Evolutionary conservation across 345 rosid genomes (phyloP), one percentile per base, ranked within the genome.

Genomic region (Brassica napus): DNA sequence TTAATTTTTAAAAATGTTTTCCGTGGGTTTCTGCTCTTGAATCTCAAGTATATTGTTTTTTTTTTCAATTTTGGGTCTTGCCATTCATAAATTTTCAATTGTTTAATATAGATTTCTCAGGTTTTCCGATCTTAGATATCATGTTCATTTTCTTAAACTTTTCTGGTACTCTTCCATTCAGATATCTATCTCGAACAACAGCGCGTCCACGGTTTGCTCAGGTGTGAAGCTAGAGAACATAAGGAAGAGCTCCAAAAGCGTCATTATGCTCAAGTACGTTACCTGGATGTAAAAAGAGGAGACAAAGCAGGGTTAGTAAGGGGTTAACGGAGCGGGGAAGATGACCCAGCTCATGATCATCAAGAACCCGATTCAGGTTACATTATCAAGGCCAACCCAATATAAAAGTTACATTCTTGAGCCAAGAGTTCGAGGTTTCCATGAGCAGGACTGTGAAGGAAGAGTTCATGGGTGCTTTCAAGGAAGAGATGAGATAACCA

Each of bases 371-470:
- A 94, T 83, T 85, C 93, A 1, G 98, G 97, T 8, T 87, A 88
- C 49, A 92, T 94, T 42, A 84, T 94, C 9, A 86, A 85, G 80
- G 93, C 94, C 8, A 92, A 86, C 75, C 85, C 10, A 83, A 88
- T 74, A 77, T 94, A 90, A 94, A 90, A 81, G 68, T 88, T 3
- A 78, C 93, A 1, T 90, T 90, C 42, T 79, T 94, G 88, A 88
- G 87, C 80, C 98, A 90, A 65, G 98, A 92, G 68, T 94, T 92
- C 8, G 96, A 94, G 86, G 96, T 94, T 79, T 92, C 94, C 0
- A 70, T 89, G 86, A 84, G 89, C 4, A 90, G 81, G 86, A 94
- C 97, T 0, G 91, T 92, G 77, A 81, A 7, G 42, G 97, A 94
- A 80, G 97, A 92, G 97, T 92, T 94, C 44, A 74, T 82, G 90